phyloP scores from a whole-genome alignment of 768 basidiomycete genomes.

The Russula dissimulans region DNA sequence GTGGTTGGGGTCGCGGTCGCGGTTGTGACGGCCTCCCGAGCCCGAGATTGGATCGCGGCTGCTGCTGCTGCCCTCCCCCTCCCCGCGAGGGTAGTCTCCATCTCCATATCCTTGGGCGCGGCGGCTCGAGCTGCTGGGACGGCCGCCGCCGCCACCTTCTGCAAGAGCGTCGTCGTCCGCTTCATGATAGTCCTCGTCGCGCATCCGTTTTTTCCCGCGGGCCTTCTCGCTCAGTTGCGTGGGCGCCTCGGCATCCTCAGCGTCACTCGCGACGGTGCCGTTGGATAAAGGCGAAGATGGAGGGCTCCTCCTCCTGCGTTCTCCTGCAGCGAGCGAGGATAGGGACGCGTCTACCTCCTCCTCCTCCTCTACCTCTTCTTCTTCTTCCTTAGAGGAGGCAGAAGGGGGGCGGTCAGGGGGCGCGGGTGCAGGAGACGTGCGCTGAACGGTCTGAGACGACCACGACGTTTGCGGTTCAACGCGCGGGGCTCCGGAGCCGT shows the following conservation, averaged over 20 bases:
- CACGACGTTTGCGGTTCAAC: neutral
- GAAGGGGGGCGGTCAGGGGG: neutral
- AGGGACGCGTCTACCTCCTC: neutral
- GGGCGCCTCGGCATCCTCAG: neutral
- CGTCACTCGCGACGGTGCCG: too few species aligned
- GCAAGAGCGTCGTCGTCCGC: neutral
- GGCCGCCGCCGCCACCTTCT: neutral
- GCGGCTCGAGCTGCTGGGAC: neutral
- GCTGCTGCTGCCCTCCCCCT: too few species aligned
- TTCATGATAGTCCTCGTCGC: neutral
- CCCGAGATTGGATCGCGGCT: too few species aligned
- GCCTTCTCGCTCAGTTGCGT: neutral
- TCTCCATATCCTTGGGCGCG: neutral
- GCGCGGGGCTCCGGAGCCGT: neutral
- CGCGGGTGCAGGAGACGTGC: neutral
- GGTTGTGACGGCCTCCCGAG: neutral
- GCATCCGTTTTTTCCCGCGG: slow-evolving; percentile 8
- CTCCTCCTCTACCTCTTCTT: neutral
- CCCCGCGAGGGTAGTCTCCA: too few species aligned
- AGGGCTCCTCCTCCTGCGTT: neutral
- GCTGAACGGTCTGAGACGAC: neutral
- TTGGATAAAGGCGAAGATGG: neutral
- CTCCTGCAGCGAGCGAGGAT: neutral
- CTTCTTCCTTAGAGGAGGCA: neutral
- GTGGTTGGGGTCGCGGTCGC: too few species aligned